Conservation (phyloP, 495 filamentous ascomycete species). For the Friedmanniomyces simplex region DNA sequence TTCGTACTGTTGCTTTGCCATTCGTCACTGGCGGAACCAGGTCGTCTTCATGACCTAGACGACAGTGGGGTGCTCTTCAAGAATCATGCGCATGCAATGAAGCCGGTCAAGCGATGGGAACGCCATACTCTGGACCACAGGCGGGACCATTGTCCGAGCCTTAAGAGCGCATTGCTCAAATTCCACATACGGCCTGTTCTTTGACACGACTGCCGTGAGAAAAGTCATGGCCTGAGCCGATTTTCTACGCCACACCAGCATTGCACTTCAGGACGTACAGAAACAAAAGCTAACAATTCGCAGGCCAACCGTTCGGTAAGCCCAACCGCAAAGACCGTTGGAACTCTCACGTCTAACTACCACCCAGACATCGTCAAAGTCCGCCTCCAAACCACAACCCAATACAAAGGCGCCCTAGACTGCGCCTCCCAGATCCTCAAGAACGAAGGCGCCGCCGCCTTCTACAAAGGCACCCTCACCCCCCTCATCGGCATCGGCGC, state of each 20-base stretch:
- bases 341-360: background rate
- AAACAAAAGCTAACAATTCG: background rate
- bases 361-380: conserved; percentile 89
- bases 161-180: no score
- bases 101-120: no score
- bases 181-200: no score
- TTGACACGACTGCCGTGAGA: background rate
- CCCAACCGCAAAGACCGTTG: background rate
- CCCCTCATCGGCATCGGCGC: conserved; percentile 93
- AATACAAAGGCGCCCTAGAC: conserved; percentile 69
- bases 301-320: conserved; percentile 86
- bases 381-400: conserved; percentile 75
- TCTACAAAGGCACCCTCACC: conserved; percentile 98
- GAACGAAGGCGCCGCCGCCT: conserved; percentile 79
- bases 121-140: no score
- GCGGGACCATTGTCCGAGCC: no score
- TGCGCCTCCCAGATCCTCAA: conserved; percentile 74
- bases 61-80: no score
- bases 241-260: background rate
- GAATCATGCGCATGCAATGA: no score
- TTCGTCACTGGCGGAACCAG: background rate
- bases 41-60: no score
- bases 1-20: background rate
- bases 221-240: background rate
- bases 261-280: background rate